Conservation (phyloP, 2,329 filamentous ascomycete genomes). For the Claviceps pazoutovae region DNA sequence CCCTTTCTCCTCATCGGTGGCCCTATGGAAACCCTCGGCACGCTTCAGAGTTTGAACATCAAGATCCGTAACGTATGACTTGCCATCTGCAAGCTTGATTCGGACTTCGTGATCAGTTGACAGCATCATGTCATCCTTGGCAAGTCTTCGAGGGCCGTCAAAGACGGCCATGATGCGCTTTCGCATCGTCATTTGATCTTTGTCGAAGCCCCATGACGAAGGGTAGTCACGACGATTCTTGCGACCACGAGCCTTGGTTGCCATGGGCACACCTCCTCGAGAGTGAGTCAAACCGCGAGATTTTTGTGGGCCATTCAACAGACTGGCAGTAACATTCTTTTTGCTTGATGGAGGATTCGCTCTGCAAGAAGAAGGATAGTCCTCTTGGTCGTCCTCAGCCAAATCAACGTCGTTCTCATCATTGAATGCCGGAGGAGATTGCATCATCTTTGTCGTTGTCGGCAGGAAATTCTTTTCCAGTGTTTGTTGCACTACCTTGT, state of each 20-base stretch:
- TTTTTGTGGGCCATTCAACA: conserved; percentile 45
- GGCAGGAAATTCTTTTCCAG: conserved; percentile 50
- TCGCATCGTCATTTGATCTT: conserved; percentile 95
- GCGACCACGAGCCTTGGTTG: conserved; percentile 50
- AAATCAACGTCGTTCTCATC: conserved; percentile 41
- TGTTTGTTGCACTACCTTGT: conserved; percentile 46
- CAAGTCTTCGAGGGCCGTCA: conserved; percentile 72
- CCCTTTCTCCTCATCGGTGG: conserved; percentile 78
- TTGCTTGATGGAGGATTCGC: conserved; percentile 29
- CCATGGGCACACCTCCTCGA: conserved; percentile 53
- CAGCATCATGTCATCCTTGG: conserved; percentile 99
- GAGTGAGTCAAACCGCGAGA: conserved; percentile 65
- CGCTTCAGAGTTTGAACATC: conserved; percentile 82
- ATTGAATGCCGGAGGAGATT: conserved; percentile 25
- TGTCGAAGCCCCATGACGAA: conserved; percentile 81
- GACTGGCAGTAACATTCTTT: conserved; percentile 36
- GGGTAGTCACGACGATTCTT: conserved; percentile 93
- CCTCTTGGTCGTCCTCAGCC: conserved; percentile 38
- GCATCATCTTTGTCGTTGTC: conserved; percentile 29
- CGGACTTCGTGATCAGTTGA: conserved; percentile 90
- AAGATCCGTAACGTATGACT: conserved; percentile 79
- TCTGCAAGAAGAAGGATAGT: conserved; percentile 28
- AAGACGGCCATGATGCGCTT: conserved; percentile 92
- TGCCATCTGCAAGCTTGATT: conserved; percentile 60
- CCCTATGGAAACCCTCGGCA: conserved; percentile 68